Evolutionary conservation across 352 stramenopile species (phyloP).

Genomic region (Phytophthora vignae): DNA sequence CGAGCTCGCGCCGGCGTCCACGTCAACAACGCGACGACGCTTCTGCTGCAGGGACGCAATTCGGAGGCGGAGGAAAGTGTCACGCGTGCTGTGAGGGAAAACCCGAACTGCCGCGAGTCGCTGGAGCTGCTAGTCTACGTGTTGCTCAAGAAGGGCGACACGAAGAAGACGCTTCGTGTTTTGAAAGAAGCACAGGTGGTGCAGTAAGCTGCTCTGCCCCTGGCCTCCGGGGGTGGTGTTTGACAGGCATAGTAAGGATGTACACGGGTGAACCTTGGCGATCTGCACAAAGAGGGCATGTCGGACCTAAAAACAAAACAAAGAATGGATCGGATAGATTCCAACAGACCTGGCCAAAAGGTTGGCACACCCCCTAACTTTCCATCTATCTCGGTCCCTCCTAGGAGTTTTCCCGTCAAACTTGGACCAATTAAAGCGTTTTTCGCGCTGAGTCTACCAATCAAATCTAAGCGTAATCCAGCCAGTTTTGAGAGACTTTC

Average conservation of each 20-base stretch:
- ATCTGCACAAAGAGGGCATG: slow-evolving; percentile 31
- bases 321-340: slow-evolving; percentile 31
- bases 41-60: slow-evolving; percentile 79
- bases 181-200: slow-evolving; percentile 87
- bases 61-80: slow-evolving; percentile 86
- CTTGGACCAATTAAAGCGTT: too few species aligned
- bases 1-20: slow-evolving; percentile 78
- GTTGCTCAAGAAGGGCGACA: slow-evolving; percentile 88
- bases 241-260: slow-evolving; percentile 34
- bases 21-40: slow-evolving; percentile 85
- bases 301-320: slow-evolving; percentile 16
- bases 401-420: too few species aligned
- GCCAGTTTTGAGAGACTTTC: too few species aligned
- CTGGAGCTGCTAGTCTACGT: slow-evolving; percentile 90
- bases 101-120: slow-evolving; percentile 82
- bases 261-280: slow-evolving; percentile 22
- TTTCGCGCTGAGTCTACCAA: too few species aligned
- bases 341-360: too few species aligned
- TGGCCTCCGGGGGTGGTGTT: slow-evolving; percentile 6
- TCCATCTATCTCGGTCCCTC: too few species aligned
- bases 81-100: slow-evolving; percentile 83
- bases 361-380: too few species aligned
- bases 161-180: slow-evolving; percentile 89
- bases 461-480: too few species aligned
- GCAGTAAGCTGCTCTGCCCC: slow-evolving; percentile 40